Base-by-base conservation (phyloP, 306 rosid genomes). In the Calophaca sinica region DNA sequence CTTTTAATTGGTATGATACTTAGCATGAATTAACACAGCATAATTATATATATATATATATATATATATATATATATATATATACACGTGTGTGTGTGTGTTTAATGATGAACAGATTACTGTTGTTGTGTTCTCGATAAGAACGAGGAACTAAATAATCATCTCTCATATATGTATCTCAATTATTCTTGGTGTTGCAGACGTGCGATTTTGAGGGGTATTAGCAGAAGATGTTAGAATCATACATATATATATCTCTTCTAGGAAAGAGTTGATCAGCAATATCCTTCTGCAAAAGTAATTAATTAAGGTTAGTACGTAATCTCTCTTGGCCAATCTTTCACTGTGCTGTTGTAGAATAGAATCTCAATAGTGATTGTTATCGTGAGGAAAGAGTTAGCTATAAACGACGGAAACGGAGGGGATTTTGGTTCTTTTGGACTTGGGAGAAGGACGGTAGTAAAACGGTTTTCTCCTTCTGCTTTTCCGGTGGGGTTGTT, bases 1-100 rank as follows among this genome's bases (percentile, higher is more conserved):
- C 29, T 50, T 32, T 44, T 41, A 7, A 2, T 58, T 58, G 76
- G 53, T 73, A 60, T 3, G 46, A 60, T 38, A 54, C 42, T 28
- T 28, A 20, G 33, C 62, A 26, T 5, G 36, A 55, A 28, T 26
- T 59, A 59, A 59, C 15, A 2, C 20, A 31, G 9, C 53, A 54
- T 13, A 26, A n/a, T n/a, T n/a, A 7, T 46, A 6, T 14, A 15
- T 51, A 7, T 9, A 3, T 9, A 3, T 28, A 26, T 9, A 7
- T 55, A n/a, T n/a, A n/a, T n/a, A n/a, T n/a, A n/a, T n/a, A n/a
- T n/a, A n/a, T n/a, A n/a, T n/a, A n/a, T n/a, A n/a, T n/a, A n/a
- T n/a, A n/a, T n/a, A n/a, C n/a, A n/a, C n/a, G n/a, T n/a, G n/a
- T 26, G 15, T 54, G 13, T 28, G 28, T 42, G 9, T 42, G 48